Evolutionary conservation across 306 rosid species (phyloP), one percentile per base, ranked within the genome.

Genomic region (Delonix regia): DNA sequence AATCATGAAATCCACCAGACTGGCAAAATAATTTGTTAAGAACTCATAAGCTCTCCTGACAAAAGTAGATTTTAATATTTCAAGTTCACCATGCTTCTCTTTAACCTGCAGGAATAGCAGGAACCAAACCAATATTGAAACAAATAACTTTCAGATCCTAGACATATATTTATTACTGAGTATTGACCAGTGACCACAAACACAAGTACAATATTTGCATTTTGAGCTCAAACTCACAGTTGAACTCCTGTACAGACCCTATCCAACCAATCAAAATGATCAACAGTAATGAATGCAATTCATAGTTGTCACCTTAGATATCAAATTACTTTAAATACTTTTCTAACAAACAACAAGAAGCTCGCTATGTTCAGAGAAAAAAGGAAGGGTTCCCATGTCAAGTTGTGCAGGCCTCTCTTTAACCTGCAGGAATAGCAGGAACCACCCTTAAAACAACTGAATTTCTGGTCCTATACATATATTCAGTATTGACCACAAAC

Each of bases 71-170:
- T 95, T 93, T 82, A 95, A 75, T 79, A 79, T 91, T 89, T 88
- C 94, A 83, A 95, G 90, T 80, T 95, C 98, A 56, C 90, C 96
- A 30, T 87, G 93, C 85, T 87, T 95, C 88, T 95, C 99, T 83
- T 84, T 93, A 45, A 95, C 97, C 99, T 95, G 88, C 67, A 78
- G 82, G 81, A 67, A 81, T 82, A 81, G 76, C 52, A 82, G 52
- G 52, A 69, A 75, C 71, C 36, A 79, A 69, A 47, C 71, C 36
- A 79, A 69, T 47, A 64, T 77, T 19, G 51, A 12, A 76, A 68
- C 56, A 70, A 22, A 51, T 76, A 48, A 69, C 76, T 22, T 67
- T 59, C 53, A 48, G 71, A 24, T 39, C 52, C 55, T 47, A 79
- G 24, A 52, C 22, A 68, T 63, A 41, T 73, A 77, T 65, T 24